Evolutionary conservation across 257 asterid species (phyloP), one percentile per base, ranked within the genome.

Genomic region (Nicotiana paniculata): DNA sequence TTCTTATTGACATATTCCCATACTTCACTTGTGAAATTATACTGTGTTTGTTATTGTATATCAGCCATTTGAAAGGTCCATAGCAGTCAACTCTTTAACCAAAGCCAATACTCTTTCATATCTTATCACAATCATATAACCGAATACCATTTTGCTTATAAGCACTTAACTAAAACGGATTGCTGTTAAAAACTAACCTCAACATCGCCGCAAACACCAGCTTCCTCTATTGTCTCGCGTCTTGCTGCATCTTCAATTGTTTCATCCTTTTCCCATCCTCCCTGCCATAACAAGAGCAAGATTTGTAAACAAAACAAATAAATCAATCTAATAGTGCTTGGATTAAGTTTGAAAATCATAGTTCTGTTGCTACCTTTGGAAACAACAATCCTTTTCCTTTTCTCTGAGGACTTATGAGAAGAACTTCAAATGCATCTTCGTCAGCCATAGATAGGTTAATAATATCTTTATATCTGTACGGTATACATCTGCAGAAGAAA

Each of bases 231-330:
- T 1, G 99, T 95, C 82, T 95, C 99, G 1, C 99, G 97, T 63
- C 89, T 67, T 0, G 98, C 99, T 5, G 99, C 99, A 16, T 85
- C 93, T 77, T 82, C 87, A 5, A 92, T 92, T 81, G 91, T 57
- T 84, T 95, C 99, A 77, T 95, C 99, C 4, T 53, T 83, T 81
- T 95, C 99, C 99, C 99, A 95, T 13, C 99, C 99, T 26, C 99
- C 99, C 97, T 95, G 88, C 30, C 32, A 76, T 16, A 46, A 48
- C 68, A 84, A 67, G 35, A 83, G 51, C 13, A 15, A n/a, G 66
- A 6, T 30, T 55, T 24, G 58, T 75, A 74, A 43, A 28, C 24
- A 80, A 80, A 26, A 10, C 46, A 75, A 46, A 15, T 0, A 0
- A 51, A 3, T 26, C 64, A 51, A 39, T 72, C 61, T 6, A 13